Conservation (phyloP, 192 early-diverging fungal genomes). For the Umbelopsis vinacea region DNA sequence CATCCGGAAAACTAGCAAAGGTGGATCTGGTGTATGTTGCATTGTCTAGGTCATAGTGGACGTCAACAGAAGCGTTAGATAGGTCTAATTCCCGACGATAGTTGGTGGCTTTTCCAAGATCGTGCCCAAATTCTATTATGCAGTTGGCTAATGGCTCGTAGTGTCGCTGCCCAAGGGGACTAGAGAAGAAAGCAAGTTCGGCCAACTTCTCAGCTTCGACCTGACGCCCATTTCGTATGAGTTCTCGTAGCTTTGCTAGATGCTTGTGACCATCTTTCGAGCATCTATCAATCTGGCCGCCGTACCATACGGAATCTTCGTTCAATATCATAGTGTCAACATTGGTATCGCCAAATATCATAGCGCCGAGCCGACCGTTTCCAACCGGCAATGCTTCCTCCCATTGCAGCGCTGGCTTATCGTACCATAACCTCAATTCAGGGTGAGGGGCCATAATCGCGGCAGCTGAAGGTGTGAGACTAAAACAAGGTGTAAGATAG, state of each 20-base stretch:
- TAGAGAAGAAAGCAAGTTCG: not conserved
- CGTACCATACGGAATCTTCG: slow-evolving; percentile 26
- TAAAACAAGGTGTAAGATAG: not conserved
- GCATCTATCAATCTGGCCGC: not conserved
- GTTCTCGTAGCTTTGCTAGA: not conserved
- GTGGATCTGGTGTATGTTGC: not conserved
- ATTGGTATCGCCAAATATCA: slow-evolving; percentile 29
- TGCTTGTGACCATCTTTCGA: not conserved
- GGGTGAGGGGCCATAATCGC: not conserved
- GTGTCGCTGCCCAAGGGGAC: not conserved
- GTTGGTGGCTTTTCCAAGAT: not conserved
- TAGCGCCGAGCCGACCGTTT: slow-evolving; percentile 22
- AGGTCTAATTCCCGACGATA: slow-evolving; percentile 3
- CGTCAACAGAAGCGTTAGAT: not conserved
- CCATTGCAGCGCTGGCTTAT: not conserved
- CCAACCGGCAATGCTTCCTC: slow-evolving; percentile 5
- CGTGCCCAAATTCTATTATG: not conserved
- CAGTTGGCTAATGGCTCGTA: not conserved
- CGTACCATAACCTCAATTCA: slow-evolving; percentile 1
- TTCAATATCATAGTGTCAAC: slow-evolving; percentile 31
- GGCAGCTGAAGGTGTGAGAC: not conserved
- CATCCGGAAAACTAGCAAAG: not conserved
- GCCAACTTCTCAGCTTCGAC: not conserved
- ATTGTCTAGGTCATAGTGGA: not conserved
- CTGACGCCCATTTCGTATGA: not conserved